phyloP scores from a whole-genome alignment of 176 grass and related monocot species.

The Stipa capillata region DNA sequence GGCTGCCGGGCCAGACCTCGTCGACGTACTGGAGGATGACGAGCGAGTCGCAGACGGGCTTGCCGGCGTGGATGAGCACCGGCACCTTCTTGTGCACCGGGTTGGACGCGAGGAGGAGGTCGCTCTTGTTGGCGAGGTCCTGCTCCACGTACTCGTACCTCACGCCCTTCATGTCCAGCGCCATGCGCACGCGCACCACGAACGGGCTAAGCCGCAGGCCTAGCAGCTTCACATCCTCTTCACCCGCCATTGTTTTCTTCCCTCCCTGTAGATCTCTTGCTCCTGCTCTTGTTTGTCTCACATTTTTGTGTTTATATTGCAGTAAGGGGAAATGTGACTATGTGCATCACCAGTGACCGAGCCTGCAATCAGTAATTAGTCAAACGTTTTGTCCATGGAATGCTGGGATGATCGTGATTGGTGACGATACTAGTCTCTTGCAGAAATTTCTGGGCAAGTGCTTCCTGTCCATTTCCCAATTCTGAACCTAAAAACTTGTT shows the following conservation, averaged over 20 bases:
- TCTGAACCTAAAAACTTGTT: too few relatives aligned
- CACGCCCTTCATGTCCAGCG: constrained; percentile 18
- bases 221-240: background rate
- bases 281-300: too few relatives aligned
- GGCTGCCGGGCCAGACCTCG: background rate
- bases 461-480: too few relatives aligned
- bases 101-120: constrained; percentile 25
- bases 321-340: too few relatives aligned
- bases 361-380: too few relatives aligned
- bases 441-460: too few relatives aligned
- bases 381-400: too few relatives aligned
- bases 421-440: too few relatives aligned
- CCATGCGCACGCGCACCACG: background rate
- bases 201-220: background rate
- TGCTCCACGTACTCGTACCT: constrained; percentile 43
- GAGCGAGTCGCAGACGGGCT: constrained; percentile 28
- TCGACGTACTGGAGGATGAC: background rate
- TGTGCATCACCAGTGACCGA: too few relatives aligned
- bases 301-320: background rate
- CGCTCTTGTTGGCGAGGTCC: constrained; percentile 15
- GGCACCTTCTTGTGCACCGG: constrained; percentile 37
- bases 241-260: background rate
- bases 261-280: too few relatives aligned
- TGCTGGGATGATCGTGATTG: too few relatives aligned
- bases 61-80: constrained; percentile 18